Evolutionary conservation across 177 flowering plant species (phyloP).

Genomic region (Vitis hybrid): DNA sequence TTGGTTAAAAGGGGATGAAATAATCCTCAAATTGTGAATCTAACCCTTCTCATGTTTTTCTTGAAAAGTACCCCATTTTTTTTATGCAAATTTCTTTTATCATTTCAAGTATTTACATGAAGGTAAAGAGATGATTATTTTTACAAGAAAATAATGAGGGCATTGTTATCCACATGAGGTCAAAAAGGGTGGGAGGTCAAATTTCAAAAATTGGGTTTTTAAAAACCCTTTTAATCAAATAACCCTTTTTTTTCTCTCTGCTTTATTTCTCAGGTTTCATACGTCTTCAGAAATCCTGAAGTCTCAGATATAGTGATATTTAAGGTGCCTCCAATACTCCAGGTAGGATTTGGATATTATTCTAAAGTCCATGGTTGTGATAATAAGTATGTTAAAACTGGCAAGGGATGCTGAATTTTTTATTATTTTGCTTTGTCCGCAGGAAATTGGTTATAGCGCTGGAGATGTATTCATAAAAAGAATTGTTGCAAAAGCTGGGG

Average conservation of each 20-base stretch:
- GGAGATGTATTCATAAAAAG: slow-evolving; percentile 85
- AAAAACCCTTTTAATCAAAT: too few species aligned
- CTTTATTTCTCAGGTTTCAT: slow-evolving; percentile 67
- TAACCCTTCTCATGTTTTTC: too few species aligned
- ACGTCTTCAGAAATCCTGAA: slow-evolving; percentile 71
- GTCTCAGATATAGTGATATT: slow-evolving; percentile 90
- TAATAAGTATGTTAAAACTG: background rate
- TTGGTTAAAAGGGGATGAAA: too few species aligned
- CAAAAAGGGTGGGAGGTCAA: background rate
- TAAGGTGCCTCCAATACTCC: slow-evolving; percentile 74
- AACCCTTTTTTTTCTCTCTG: background rate
- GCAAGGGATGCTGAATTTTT: background rate
- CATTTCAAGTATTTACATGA: too few species aligned
- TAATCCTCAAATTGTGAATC: too few species aligned
- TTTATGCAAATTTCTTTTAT: too few species aligned
- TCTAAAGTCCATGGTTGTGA: background rate
- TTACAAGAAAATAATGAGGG: too few species aligned
- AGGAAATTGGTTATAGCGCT: slow-evolving; percentile 71
- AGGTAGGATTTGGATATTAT: slow-evolving; percentile 34
- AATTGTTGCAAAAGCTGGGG: slow-evolving; percentile 88
- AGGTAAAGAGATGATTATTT: too few species aligned
- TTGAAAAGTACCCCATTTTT: too few species aligned
- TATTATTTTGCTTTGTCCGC: slow-evolving; percentile 12
- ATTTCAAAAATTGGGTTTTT: background rate
- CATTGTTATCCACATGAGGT: too few species aligned